These are phyloP conservation scores for Neurospora tetrasperma DNA, from an alignment of 495 filamentous ascomycete genomes.

Conservation along the genomic window DNA sequence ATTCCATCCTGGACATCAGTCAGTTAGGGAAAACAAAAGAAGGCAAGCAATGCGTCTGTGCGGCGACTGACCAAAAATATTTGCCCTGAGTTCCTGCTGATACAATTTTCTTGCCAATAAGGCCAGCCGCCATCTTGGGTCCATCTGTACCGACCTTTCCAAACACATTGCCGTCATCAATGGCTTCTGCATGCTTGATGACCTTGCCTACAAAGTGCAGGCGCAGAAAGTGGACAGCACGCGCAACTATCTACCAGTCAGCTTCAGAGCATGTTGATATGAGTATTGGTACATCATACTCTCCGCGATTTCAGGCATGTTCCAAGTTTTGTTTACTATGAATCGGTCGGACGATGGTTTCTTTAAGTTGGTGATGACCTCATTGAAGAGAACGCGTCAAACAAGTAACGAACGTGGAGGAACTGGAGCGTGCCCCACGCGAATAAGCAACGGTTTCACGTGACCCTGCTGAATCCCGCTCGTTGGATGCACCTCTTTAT, in stretches of 20 bases:
- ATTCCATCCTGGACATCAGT: constrained; percentile 28
- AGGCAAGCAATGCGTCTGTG: not conserved
- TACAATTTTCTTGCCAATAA: constrained; percentile 67
- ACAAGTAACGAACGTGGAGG: not conserved
- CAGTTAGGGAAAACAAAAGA: not conserved
- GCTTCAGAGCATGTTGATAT: not conserved
- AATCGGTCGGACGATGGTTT: not conserved
- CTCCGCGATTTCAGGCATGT: constrained; percentile 78
- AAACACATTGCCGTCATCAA: constrained; percentile 73
- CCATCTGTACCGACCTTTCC: constrained; percentile 79
- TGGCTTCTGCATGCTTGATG: constrained; percentile 55
- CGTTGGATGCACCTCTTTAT: not conserved
- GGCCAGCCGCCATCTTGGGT: constrained; percentile 54
- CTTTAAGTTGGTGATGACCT: not conserved
- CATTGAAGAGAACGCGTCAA: not conserved
- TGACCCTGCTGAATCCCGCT: constrained; percentile 4
- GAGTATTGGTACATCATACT: constrained; percentile 22
- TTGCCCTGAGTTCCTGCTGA: constrained; percentile 81
- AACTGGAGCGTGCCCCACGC: constrained; percentile 5
- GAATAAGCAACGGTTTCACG: constrained; percentile 16
- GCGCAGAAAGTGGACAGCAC: constrained; percentile 73
- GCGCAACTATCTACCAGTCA: constrained; percentile 49
- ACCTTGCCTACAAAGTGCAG: constrained; percentile 75
- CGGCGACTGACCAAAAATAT: constrained; percentile 67
- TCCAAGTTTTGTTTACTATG: not conserved